Evolutionary conservation across 352 stramenopile genomes (phyloP).

Genomic region (Phytophthora chlamydospora): DNA sequence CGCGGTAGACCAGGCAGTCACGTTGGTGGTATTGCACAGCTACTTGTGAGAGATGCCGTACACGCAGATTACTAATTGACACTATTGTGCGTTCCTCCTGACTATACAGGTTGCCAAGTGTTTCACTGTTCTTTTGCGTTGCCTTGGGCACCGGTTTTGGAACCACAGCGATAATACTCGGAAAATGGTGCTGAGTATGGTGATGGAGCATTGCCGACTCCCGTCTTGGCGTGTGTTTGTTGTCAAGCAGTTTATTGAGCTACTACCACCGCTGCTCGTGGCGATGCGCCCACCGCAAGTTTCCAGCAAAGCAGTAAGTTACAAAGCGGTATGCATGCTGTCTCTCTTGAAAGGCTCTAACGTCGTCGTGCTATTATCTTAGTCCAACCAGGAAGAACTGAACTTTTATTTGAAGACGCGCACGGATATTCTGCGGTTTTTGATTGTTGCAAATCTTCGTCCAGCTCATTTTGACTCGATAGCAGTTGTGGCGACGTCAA

Average conservation of each 20-base stretch:
- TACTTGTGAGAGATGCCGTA: no score
- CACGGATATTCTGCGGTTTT: conserved; percentile 55
- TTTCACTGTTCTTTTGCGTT: conserved; percentile 75
- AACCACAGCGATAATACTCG: conserved; percentile 78
- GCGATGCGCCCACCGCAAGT: conserved; percentile 73
- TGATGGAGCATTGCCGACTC: conserved; percentile 72
- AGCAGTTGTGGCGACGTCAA: conserved; percentile 52
- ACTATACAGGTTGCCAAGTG: conserved; percentile 75
- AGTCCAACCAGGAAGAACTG: conserved; percentile 58
- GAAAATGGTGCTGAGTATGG: conserved; percentile 66
- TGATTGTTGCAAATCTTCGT: conserved; percentile 57
- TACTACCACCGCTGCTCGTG: conserved; percentile 67
- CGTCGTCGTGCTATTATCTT: neutral
- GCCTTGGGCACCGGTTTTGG: conserved; percentile 85
- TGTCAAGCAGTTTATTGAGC: conserved; percentile 80
- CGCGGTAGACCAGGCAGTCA: conserved; percentile 70
- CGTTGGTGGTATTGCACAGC: conserved; percentile 64
- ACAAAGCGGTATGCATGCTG: neutral
- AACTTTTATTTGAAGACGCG: conserved; percentile 69
- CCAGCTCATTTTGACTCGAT: conserved; percentile 59
- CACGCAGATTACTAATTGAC: neutral
- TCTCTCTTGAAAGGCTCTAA: conserved; percentile 1
- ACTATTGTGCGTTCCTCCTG: conserved; percentile 5
- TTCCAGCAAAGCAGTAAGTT: conserved; percentile 42
- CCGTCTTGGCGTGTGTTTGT: conserved; percentile 77